Conservation (phyloP, 78 protist species). For the Mantamonas sphyraenae region DNA sequence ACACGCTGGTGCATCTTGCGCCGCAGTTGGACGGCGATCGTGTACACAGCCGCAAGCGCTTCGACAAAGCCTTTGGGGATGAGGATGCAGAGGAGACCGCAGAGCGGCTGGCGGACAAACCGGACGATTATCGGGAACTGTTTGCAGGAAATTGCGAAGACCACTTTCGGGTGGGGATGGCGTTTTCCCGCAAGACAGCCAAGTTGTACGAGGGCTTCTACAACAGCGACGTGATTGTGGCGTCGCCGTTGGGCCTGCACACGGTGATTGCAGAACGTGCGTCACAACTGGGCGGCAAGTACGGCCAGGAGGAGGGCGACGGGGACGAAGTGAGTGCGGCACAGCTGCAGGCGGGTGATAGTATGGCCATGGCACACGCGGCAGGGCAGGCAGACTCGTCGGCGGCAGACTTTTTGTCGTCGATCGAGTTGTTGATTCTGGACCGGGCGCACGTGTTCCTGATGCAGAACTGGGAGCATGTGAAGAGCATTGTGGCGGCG, state of each 20-base stretch:
- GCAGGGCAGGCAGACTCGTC: too few species aligned
- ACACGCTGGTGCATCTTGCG: background rate
- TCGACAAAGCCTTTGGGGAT: background rate
- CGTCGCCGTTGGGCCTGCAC: slow-evolving; percentile 75
- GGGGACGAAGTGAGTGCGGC: background rate
- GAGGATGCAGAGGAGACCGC: background rate
- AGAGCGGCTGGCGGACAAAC: background rate
- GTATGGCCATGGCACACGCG: background rate
- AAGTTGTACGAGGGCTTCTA: slow-evolving; percentile 35
- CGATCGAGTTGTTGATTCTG: slow-evolving; percentile 57
- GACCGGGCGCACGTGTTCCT: slow-evolving; percentile 44
- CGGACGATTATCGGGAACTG: slow-evolving; percentile 30
- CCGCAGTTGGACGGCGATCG: background rate
- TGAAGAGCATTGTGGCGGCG: slow-evolving; percentile 23
- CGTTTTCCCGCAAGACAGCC: slow-evolving; percentile 25
- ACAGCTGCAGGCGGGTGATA: slow-evolving; percentile 12
- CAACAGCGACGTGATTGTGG: slow-evolving; percentile 58
- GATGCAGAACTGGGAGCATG: slow-evolving; percentile 85
- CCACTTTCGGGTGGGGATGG: slow-evolving; percentile 47
- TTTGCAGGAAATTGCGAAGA: slow-evolving; percentile 67
- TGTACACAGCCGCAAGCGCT: background rate
- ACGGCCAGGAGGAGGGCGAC: background rate
- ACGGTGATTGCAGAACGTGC: slow-evolving; percentile 43
- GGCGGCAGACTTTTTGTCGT: slow-evolving; percentile 73
- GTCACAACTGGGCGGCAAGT: background rate